Evolutionary conservation across 1,284 basidiomycete species (phyloP).

Genomic region (Trametes polyzona): DNA sequence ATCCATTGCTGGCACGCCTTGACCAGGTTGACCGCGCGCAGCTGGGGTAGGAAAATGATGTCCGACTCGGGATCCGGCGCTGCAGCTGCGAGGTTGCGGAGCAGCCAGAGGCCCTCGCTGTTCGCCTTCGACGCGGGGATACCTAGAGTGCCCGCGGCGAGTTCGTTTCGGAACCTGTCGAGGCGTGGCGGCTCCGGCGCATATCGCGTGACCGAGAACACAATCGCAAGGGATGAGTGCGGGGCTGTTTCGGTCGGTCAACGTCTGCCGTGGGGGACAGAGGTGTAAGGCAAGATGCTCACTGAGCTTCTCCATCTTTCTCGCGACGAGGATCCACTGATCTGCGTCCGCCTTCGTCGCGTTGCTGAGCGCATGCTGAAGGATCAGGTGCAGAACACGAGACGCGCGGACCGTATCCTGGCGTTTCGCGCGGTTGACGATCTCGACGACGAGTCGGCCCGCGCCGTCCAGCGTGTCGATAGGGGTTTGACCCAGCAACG

Average conservation of each 20-base stretch:
- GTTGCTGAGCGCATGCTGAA: constrained; percentile 65
- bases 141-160: constrained; percentile 80
- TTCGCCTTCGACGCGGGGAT: constrained; percentile 68
- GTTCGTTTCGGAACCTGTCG: constrained; percentile 87
- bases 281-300: constrained; percentile 16
- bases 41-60: constrained; percentile 85
- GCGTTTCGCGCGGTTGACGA: constrained; percentile 41
- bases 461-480: constrained; percentile 35
- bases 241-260: constrained; percentile 52
- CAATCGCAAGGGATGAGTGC: constrained; percentile 66
- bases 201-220: constrained; percentile 62
- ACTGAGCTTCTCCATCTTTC: constrained; percentile 67
- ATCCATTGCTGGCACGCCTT: constrained; percentile 89
- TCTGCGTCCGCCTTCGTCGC: constrained; percentile 71
- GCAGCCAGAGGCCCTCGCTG: constrained; percentile 66
- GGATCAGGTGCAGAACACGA: constrained; percentile 59
- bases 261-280: constrained; percentile 35
- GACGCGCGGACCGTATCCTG: constrained; percentile 56
- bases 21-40: constrained; percentile 87
- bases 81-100: constrained; percentile 75
- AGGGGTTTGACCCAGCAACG: constrained; percentile 34
- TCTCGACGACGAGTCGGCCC: constrained; percentile 46
- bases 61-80: constrained; percentile 84
- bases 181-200: constrained; percentile 75
- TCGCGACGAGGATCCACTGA: constrained; percentile 72